A percentile compares a stretch with the other conserved stretches of the same genome.
Conservation (phyloP, 202 grass and related monocot species). For the Panicum hallii region DNA sequence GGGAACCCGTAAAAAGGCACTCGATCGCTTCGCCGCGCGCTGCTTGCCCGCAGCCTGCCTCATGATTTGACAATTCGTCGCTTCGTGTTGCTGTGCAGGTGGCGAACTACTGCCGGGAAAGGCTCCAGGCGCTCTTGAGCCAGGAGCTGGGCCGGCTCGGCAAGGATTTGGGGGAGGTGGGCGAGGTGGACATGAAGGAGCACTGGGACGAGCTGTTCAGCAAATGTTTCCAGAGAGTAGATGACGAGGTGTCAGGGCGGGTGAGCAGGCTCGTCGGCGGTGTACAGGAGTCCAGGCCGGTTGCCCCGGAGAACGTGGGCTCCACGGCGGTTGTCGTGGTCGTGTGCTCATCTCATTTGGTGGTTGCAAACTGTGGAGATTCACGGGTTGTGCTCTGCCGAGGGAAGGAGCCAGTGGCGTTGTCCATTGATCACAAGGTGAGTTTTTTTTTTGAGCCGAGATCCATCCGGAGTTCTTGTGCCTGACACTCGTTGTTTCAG, state of each 20-base stretch:
- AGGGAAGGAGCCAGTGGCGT: slow-evolving; percentile 61
- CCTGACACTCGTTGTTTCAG: slow-evolving; percentile 53
- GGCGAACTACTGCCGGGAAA: slow-evolving; percentile 73
- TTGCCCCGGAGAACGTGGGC: slow-evolving; percentile 72
- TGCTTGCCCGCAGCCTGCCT: neutral
- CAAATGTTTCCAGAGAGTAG: slow-evolving; percentile 71
- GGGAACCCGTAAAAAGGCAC: neutral
- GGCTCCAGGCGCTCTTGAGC: slow-evolving; percentile 65
- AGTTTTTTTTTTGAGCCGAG: neutral
- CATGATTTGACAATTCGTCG: slow-evolving; percentile 18
- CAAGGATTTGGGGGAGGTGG: slow-evolving; percentile 25
- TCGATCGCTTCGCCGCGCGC: neutral
- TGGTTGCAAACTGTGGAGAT: slow-evolving; percentile 88
- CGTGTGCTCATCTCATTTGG: slow-evolving; percentile 78
- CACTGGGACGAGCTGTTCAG: slow-evolving; percentile 74
- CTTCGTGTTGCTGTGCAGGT: slow-evolving; percentile 48
- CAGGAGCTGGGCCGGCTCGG: slow-evolving; percentile 49
- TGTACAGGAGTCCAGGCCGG: slow-evolving; percentile 5
- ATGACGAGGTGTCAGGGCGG: slow-evolving; percentile 72
- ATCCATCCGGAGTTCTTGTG: neutral
- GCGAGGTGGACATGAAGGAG: slow-evolving; percentile 65
- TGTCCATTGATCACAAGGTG: slow-evolving; percentile 93
- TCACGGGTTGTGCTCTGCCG: slow-evolving; percentile 76
- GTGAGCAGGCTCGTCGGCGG: slow-evolving; percentile 37
- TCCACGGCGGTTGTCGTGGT: slow-evolving; percentile 73